Conservation (phyloP, 2,329 filamentous ascomycete genomes). For the Arthrobotrys pseudoclavata region DNA sequence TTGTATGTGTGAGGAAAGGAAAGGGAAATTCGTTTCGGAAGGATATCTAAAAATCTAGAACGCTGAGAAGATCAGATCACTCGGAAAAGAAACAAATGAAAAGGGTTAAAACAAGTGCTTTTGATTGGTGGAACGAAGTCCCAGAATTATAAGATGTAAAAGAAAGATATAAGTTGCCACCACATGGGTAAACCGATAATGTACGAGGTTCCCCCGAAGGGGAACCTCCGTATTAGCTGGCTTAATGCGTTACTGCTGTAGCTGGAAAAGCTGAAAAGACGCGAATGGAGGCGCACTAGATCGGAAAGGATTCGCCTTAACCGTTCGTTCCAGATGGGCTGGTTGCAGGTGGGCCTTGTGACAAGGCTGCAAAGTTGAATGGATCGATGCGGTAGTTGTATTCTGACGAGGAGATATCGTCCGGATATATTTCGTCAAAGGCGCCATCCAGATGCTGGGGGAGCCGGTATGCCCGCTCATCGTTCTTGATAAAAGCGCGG, state of each 20-base stretch:
- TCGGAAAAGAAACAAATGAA: neutral
- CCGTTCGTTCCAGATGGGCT: conserved; percentile 56
- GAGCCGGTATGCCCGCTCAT: conserved; percentile 67
- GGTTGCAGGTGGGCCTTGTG: conserved; percentile 45
- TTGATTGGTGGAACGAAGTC: conserved; percentile 13
- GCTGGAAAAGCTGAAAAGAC: conserved; percentile 14
- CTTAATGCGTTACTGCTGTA: conserved; percentile 9
- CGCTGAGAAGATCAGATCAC: conserved; percentile 19
- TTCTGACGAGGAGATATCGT: conserved; percentile 69
- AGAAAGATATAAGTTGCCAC: conserved; percentile 2
- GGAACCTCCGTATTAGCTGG: conserved; percentile 3
- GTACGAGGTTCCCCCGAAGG: conserved; percentile 3
- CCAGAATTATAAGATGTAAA: conserved; percentile 32
- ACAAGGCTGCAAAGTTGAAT: conserved; percentile 50
- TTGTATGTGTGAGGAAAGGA: neutral
- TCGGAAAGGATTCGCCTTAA: conserved; percentile 14
- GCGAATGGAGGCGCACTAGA: conserved; percentile 18
- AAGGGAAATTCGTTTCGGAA: conserved; percentile 15
- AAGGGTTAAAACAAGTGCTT: conserved; percentile 24
- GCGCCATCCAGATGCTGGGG: conserved; percentile 66
- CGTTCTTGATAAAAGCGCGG: conserved; percentile 68
- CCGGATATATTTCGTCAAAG: conserved; percentile 72
- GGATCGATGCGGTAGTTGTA: conserved; percentile 73
- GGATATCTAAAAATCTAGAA: conserved; percentile 7
- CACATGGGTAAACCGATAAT: neutral